Evolutionary conservation across 129 eudicot genomes (phyloP), one percentile per base, ranked within the genome.

Genomic region (Lactuca saligna): DNA sequence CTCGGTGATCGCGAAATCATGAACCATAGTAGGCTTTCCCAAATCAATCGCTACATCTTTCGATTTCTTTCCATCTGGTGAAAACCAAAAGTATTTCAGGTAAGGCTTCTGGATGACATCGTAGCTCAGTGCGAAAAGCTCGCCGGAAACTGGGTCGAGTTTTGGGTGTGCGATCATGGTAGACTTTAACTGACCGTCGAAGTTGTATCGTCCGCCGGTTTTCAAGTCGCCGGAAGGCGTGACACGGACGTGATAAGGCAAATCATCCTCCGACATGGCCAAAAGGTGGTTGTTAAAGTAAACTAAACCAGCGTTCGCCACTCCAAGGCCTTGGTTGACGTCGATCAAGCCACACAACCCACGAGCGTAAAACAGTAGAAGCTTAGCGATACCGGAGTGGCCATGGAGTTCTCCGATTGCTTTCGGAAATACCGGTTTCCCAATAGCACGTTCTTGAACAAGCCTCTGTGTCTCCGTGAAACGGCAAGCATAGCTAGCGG

Each of bases 391-490:
- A 1, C 88, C 88, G 11, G 82, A 72, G 42, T 80, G 85, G 0
- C 88, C 88, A 12, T 84, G 88, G 12, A 84, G 77, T n/a, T 84
- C 88, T 1, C 88, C 88, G 61, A 84, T 84, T 13, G 88, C 88
- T 46, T 84, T 84, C 8, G 88, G 88, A 34, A 84, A 84, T 12
- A 78, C 82, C 1, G 85, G 85, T 9, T 75, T 75, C 0, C 88
- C 88, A 17, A 84, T 60, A 1, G 72, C 59, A 0, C 75, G 75
- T 66, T 84, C 88, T 46, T 84, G 88, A 5, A 78, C 80, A 0
- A 80, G 79, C 66, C 88, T 33, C 5, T 80, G 78, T 0, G 88
- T 84, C 66, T 84, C 88, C 0, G 85, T 80, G 54, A 72, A 80
- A 15, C 88, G 59, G 53, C 88, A 84, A 6, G 85, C 78, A 65